These are phyloP conservation scores for Phytopythium mirpurense DNA, from an alignment of 352 stramenopile species.

Conservation along the genomic window DNA sequence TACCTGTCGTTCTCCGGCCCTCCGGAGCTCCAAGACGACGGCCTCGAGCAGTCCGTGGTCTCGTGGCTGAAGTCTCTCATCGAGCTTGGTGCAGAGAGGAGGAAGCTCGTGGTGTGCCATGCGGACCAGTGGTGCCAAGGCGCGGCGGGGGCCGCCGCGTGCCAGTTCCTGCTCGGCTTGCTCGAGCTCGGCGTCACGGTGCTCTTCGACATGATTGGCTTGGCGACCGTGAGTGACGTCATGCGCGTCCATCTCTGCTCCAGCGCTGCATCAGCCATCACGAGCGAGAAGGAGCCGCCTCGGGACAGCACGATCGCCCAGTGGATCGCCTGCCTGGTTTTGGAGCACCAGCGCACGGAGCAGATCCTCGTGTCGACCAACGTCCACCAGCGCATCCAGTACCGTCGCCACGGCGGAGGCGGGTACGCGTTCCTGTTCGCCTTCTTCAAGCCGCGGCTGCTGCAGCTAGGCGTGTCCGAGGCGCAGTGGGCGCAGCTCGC, in stretches of 20 bases:
- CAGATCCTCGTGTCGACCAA: constrained; percentile 65
- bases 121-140: constrained; percentile 56
- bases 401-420: constrained; percentile 59
- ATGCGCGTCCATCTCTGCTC: constrained; percentile 28
- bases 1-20: constrained; percentile 62
- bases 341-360: constrained; percentile 11
- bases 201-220: constrained; percentile 61
- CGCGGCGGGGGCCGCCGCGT: background rate
- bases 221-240: constrained; percentile 54
- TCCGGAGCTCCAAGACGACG: background rate
- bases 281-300: constrained; percentile 19
- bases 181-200: constrained; percentile 33
- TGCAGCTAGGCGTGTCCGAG: constrained; percentile 23
- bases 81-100: constrained; percentile 25
- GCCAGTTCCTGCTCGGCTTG: constrained; percentile 37
- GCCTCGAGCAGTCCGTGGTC: constrained; percentile 14
- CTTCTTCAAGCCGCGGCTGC: constrained; percentile 39
- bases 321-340: constrained; percentile 29
- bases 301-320: constrained; percentile 34
- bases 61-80: constrained; percentile 36
- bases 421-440: constrained; percentile 58
- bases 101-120: constrained; percentile 64
- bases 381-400: constrained; percentile 60
- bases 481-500: constrained; percentile 42
- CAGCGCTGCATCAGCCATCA: background rate